phyloP scores from a whole-genome alignment of 2,329 filamentous ascomycete genomes.

The Parastagonospora avenae region DNA sequence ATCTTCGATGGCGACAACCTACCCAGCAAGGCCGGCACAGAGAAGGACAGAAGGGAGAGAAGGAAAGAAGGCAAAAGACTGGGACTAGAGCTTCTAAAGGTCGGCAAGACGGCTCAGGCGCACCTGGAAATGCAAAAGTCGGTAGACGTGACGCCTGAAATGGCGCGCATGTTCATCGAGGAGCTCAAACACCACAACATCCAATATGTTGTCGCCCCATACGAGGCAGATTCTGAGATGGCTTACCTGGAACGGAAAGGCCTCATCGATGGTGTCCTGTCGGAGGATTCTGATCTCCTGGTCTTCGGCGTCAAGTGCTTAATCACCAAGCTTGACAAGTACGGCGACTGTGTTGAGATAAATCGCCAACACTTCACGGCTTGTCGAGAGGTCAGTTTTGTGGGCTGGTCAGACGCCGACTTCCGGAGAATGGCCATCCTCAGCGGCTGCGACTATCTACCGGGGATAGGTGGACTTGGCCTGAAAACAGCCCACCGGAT shows the following conservation, averaged over 20 bases:
- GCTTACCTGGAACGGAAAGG: slow-evolving; percentile 90
- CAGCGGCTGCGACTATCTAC: slow-evolving; percentile 95
- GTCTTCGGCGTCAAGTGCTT: slow-evolving; percentile 93
- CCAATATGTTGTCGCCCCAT: slow-evolving; percentile 91
- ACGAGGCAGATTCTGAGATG: slow-evolving; percentile 96
- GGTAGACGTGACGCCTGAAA: slow-evolving; percentile 92
- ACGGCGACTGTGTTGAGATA: slow-evolving; percentile 91
- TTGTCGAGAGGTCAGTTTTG: slow-evolving; percentile 84
- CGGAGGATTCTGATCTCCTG: slow-evolving; percentile 93
- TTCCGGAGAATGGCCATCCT: slow-evolving; percentile 96
- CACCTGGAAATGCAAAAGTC: slow-evolving; percentile 90
- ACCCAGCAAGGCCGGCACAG: slow-evolving; percentile 89
- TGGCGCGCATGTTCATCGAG: slow-evolving; percentile 91
- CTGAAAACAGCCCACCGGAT: slow-evolving; percentile 92
- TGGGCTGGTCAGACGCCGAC: slow-evolving; percentile 89
- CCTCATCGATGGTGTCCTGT: slow-evolving; percentile 83
- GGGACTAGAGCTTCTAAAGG: slow-evolving; percentile 78
- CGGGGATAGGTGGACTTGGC: slow-evolving; percentile 81
- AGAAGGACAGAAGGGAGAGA: slow-evolving; percentile 74
- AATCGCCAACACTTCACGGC: slow-evolving; percentile 86
- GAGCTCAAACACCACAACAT: slow-evolving; percentile 81
- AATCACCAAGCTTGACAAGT: slow-evolving; percentile 91
- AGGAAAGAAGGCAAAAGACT: slow-evolving; percentile 76
- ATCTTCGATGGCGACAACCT: slow-evolving; percentile 96
- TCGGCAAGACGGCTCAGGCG: slow-evolving; percentile 80